phyloP scores from a whole-genome alignment of 2,329 filamentous ascomycete species.

The Arthroderma sp. region DNA sequence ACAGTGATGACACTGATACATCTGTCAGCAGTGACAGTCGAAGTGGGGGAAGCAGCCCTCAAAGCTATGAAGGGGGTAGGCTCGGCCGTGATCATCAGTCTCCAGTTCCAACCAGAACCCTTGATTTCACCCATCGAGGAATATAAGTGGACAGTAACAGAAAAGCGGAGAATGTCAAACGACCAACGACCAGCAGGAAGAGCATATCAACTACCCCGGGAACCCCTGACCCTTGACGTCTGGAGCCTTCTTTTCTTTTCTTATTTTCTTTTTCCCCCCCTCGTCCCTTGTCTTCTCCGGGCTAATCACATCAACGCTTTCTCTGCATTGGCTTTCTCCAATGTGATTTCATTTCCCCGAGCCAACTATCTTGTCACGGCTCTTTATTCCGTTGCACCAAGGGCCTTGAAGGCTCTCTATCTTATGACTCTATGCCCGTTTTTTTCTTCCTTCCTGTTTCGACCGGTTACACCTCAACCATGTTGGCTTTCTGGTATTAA shows the following conservation, averaged over 20 bases:
- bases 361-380: too few species aligned
- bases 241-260: neutral
- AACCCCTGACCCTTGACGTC: neutral
- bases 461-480: too few species aligned
- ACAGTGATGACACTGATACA: conserved; percentile 36
- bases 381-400: too few species aligned
- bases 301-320: too few species aligned
- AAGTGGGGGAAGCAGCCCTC: conserved; percentile 45
- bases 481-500: too few species aligned
- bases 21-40: conserved; percentile 33
- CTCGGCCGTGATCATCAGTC: conserved; percentile 14
- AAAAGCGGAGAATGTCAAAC: conserved; percentile 24
- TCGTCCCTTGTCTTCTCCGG: too few species aligned
- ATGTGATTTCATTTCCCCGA: too few species aligned
- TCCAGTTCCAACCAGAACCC: conserved; percentile 14
- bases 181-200: neutral
- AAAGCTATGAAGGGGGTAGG: conserved; percentile 18
- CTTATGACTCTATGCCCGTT: too few species aligned
- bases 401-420: too few species aligned
- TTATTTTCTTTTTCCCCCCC: too few species aligned
- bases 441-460: too few species aligned
- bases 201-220: neutral
- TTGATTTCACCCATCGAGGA: conserved; percentile 3
- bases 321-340: too few species aligned
- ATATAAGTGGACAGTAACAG: conserved; percentile 35